Evolutionary conservation across 2,329 filamentous ascomycete species (phyloP).

Genomic region (Davidsoniella virescens): DNA sequence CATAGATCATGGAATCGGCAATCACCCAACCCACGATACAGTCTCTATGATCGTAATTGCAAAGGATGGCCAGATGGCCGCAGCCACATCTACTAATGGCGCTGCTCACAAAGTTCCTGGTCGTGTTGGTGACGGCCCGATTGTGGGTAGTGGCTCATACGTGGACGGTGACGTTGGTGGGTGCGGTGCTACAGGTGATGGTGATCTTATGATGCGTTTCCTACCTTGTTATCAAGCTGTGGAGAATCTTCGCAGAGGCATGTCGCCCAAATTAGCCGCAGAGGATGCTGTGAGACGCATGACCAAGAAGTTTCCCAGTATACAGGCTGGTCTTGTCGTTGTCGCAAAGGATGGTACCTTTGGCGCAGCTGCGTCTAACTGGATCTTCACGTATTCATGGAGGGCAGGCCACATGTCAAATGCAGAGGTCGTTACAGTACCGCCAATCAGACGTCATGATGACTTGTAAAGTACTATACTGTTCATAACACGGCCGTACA

Average conservation of each 20-base stretch:
- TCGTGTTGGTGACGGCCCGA: constrained; percentile 38
- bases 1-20: not conserved
- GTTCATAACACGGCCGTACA: not conserved
- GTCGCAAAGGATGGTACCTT: constrained; percentile 32
- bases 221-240: constrained; percentile 41
- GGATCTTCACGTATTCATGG: constrained; percentile 38
- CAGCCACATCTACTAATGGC: constrained; percentile 40
- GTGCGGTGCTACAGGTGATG: constrained; percentile 40
- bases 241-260: constrained; percentile 33
- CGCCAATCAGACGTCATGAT: not conserved
- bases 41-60: constrained; percentile 35
- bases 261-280: constrained; percentile 31
- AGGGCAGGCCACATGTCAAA: constrained; percentile 30
- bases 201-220: constrained; percentile 41
- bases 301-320: constrained; percentile 28
- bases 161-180: constrained; percentile 37
- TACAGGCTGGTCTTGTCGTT: constrained; percentile 34
- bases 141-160: constrained; percentile 37
- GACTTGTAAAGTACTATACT: not conserved
- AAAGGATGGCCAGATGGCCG: constrained; percentile 30
- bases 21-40: constrained; percentile 30
- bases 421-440: constrained; percentile 28
- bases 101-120: constrained; percentile 37
- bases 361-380: constrained; percentile 34
- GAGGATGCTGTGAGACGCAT: constrained; percentile 34